Evolutionary conservation across 805 yeast genomes (phyloP), one percentile per base, ranked within the genome.

Genomic region (Metschnikowia sp.): DNA sequence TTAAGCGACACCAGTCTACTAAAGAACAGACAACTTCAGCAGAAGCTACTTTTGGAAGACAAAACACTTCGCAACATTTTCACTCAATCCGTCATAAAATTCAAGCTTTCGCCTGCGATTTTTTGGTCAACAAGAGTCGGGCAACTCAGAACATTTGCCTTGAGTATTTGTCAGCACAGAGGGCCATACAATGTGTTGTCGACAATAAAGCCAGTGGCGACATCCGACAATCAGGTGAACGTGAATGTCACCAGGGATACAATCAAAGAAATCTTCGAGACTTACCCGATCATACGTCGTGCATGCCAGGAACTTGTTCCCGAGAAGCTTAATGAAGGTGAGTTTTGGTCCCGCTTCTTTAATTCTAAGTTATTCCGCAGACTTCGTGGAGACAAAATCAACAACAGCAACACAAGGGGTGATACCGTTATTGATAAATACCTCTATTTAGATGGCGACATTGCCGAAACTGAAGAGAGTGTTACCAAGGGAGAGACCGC

Each of bases 281-380:
- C 92, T 49, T 94, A 92, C 60, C 99, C 99, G 0, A 81, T 91
- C 34, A 95, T 94, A 26, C 81, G 88, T 50, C 81, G 79, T 52
- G 98, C 98, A 0, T 94, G 87, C 60, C 83, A 81, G 49, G 99
- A 94, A 45, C 83, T 83, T 48, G 99, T 94, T 4, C 99, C 98
- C 1, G 57, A 51, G 11, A 83, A 84, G 51, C 75, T 94, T 44
- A 78, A 81, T 40, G 98, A 94, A 63, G 91, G 92, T 36, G 96
- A 87, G 60, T 94, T 94, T 58, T 94, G 99, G 99, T 88, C 96
- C 10, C 73, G 97, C 52, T 94, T 94, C 60, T 94, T 94, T 74
- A 84, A 88, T 58, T 90, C 97, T 0, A 86, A 89, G 58, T 70
- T 94, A 50, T 94, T 91, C 60, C 76, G 97, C 55, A 81, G 90